Base-by-base conservation (phyloP, 73 alveolate genomes). In the Paramecium octaurelia region DNA sequence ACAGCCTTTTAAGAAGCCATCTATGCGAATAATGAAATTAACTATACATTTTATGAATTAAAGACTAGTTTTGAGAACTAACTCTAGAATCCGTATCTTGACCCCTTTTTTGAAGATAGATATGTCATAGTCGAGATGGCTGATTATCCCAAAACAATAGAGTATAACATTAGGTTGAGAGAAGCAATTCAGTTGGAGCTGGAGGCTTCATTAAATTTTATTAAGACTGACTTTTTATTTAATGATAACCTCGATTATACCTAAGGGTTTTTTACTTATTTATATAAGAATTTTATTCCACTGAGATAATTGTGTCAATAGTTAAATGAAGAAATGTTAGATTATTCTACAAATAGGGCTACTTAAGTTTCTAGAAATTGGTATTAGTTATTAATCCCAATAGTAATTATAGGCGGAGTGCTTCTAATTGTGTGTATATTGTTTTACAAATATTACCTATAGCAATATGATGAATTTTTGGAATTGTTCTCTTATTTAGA, bases 61-160 rank as follows among this genome's bases (percentile, higher is more conserved):
- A 75, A 75, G 36, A 44, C 35, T 0, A 75, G 48, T 20, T 75
- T 75, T 75, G 60, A 75, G 16, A 40, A 75, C 40, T 75, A 75
- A 75, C 29, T 75, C 4, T 21, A 36, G 7, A 75, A 75, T 36
- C 88, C 88, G 5, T 75, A 75, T 36, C 59, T 75, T 34, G 35
- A 31, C 36, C 88, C 88, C n/a, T 75, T 75, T 75, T 75, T 75
- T 40, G 38, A 75, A 40, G 59, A 75, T 75, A 36, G 48, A 75
- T 75, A 34, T 75, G 24, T 75, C 18, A 0, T 12, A 3, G 44
- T 75, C 12, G 0, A 16, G 11, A 31, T 31, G 48, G 58, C 64
- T n/a, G 48, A 40, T 40, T 75, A 75, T 40, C 88, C 88, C 0
- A 75, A 36, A 9, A 29, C 24, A 21, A 11, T 21, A 34, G 48